Percentiles rank a stretch among this genome's conserved stretches.
phyloP scores from a whole-genome alignment of 2,329 filamentous ascomycete species.

The Coleophoma cylindrospora region DNA sequence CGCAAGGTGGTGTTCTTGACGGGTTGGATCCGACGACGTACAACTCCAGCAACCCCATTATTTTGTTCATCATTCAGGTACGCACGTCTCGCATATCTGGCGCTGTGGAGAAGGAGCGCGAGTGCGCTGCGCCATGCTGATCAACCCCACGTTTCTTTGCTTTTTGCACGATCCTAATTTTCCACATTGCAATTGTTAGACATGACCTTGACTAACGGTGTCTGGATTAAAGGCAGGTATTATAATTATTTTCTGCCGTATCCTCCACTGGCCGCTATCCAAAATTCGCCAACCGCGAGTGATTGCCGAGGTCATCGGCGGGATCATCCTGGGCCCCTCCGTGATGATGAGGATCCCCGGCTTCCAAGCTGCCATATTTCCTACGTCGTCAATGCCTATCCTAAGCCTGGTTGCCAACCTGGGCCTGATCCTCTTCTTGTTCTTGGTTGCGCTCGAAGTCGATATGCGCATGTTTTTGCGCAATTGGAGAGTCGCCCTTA shows the following conservation, averaged over 20 bases:
- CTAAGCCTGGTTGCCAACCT: conserved; percentile 77
- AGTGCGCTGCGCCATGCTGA: not conserved
- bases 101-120: not conserved
- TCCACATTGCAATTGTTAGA: not conserved
- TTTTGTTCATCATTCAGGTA: conserved; percentile 67
- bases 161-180: not conserved
- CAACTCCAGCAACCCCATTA: conserved; percentile 59
- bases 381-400: conserved; percentile 66
- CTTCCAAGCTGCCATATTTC: conserved; percentile 75
- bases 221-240: conserved; percentile 50
- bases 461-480: conserved; percentile 71
- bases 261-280: conserved; percentile 72
- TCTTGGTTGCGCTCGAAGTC: conserved; percentile 83
- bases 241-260: conserved; percentile 69
- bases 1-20: conserved; percentile 61
- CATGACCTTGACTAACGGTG: not conserved
- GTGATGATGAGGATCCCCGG: conserved; percentile 82
- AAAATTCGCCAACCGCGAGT: conserved; percentile 76
- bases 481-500: conserved; percentile 77
- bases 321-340: conserved; percentile 79
- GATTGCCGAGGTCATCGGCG: conserved; percentile 81
- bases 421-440: conserved; percentile 79
- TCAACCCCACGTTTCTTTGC: not conserved
- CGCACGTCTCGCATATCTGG: conserved; percentile 5
- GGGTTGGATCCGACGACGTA: conserved; percentile 56